Evolutionary conservation across 352 stramenopile species (phyloP).

Genomic region (Pythium phragmitis): DNA sequence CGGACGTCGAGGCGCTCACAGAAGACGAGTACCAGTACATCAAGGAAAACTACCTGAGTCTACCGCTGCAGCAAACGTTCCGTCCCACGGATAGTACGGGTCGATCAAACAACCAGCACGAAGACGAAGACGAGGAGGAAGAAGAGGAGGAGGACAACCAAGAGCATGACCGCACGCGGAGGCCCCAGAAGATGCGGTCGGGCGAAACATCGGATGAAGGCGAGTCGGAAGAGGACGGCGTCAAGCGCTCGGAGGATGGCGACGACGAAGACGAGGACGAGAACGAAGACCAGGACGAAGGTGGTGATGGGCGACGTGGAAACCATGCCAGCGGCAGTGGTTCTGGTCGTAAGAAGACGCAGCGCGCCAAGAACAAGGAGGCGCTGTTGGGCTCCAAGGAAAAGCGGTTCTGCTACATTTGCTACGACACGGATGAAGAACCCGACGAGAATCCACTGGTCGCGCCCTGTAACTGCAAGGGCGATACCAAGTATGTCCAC

Average conservation of each 20-base stretch:
- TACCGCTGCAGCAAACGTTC: conserved; percentile 82
- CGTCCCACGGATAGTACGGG: conserved; percentile 46
- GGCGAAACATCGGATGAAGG: conserved; percentile 78
- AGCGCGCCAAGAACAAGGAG: conserved; percentile 31
- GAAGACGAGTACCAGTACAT: conserved; percentile 85
- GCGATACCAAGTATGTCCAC: conserved; percentile 92
- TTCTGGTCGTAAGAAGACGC: conserved; percentile 20
- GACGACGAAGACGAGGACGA: conserved; percentile 21
- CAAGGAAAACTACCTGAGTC: conserved; percentile 86
- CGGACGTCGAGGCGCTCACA: conserved; percentile 74
- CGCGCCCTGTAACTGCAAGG: conserved; percentile 89
- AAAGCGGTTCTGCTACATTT: conserved; percentile 92
- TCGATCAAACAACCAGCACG: conserved; percentile 31
- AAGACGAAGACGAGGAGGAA: conserved; percentile 36
- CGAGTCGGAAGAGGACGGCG: conserved; percentile 73
- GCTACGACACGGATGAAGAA: conserved; percentile 90
- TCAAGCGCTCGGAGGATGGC: conserved; percentile 25
- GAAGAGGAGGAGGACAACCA: conserved; percentile 36
- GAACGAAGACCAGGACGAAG: conserved; percentile 7
- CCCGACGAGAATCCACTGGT: conserved; percentile 85
- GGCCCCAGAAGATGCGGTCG: conserved; percentile 29
- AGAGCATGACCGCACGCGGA: conserved; percentile 16
- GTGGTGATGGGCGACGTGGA: background rate
- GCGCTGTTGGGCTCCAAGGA: conserved; percentile 42
- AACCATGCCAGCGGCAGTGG: background rate